Conservation (phyloP, 2,329 filamentous ascomycete species). For the Ophiocordyceps camponoti-leonardi region DNA sequence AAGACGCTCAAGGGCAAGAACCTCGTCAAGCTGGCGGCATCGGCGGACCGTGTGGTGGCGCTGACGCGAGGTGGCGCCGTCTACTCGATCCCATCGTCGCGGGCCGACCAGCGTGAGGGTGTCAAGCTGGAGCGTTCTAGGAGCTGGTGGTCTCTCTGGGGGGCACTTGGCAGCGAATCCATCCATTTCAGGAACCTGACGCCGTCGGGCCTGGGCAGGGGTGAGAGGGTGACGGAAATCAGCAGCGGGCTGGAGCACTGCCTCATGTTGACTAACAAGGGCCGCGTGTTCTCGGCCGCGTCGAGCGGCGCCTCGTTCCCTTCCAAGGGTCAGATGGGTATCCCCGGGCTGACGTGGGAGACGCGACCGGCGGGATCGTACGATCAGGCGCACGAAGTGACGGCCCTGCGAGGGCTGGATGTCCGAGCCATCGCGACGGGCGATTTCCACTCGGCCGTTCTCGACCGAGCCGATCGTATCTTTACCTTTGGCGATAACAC, state of each 20-base stretch:
- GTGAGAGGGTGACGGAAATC: conserved; percentile 59
- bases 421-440: conserved; percentile 65
- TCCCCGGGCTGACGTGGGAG: conserved; percentile 66
- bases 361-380: conserved; percentile 62
- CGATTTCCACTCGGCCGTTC: conserved; percentile 68
- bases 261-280: conserved; percentile 66
- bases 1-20: conserved; percentile 69
- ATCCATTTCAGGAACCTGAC: conserved; percentile 60
- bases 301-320: conserved; percentile 66
- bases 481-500: conserved; percentile 88
- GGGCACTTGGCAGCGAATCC: conserved; percentile 12
- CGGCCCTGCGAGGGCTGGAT: conserved; percentile 50
- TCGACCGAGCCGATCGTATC: conserved; percentile 59
- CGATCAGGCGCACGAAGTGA: conserved; percentile 69
- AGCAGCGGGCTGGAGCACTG: conserved; percentile 72
- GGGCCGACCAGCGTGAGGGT: conserved; percentile 49
- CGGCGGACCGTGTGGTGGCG: conserved; percentile 67
- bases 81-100: conserved; percentile 69
- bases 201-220: conserved; percentile 44
- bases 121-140: conserved; percentile 40
- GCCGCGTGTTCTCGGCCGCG: conserved; percentile 79
- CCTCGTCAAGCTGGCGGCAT: conserved; percentile 58
- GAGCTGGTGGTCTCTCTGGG: conserved; percentile 59
- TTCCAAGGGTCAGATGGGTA: conserved; percentile 67
- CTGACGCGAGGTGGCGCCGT: conserved; percentile 59